Base-by-base conservation (phyloP, 1,284 basidiomycete genomes). In the Trametes hirsuta region DNA sequence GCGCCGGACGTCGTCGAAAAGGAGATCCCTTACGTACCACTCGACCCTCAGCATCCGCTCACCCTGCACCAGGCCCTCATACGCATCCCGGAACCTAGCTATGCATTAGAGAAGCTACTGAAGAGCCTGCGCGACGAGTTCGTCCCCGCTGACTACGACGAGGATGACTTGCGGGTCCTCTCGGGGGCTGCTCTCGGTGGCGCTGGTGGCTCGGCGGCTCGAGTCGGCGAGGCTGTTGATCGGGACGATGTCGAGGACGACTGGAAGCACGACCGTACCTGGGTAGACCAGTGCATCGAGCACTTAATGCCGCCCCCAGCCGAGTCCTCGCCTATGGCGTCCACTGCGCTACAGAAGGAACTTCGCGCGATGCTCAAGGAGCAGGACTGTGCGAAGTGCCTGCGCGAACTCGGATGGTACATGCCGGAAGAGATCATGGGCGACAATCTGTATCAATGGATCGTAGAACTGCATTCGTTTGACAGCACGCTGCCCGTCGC, bases 361-460 rank as follows among this genome's bases (percentile, higher is more conserved):
- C 72, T 87, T 42, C 79, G 74, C 53, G 66, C 77, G 14, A 83
- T 84, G 80, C 69, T 86, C 48, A 81, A 76, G 60, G 86, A 88
- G 63, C 85, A 87, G 69, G 77, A 81, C 2, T 67, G 59, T 14
- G 79, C 82, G 10, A 70, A 68, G 44, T 80, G 78, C 50, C 68
- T 83, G 58, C 77, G 74, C 53, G 81, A 83, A 49, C 74, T 88
- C 6, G 86, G 86, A 9, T 88, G 86, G 86, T 86, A 84, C 66
- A 77, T 88, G 72, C 80, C 86, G 3, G 79, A 76, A 25, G 81
- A 85, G 15, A 72, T 84, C 44, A 81, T 86, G 30, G 81, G 80
- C 8, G 83, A 87, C 66, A 88, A 88, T 65, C 72, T 87, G 15
- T 87, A 85, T 72, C 85, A 85, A 66, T 88, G 85, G 85, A 82